phyloP scores from a whole-genome alignment of 169 alveolate genomes.

The Eimeria brunetti region DNA sequence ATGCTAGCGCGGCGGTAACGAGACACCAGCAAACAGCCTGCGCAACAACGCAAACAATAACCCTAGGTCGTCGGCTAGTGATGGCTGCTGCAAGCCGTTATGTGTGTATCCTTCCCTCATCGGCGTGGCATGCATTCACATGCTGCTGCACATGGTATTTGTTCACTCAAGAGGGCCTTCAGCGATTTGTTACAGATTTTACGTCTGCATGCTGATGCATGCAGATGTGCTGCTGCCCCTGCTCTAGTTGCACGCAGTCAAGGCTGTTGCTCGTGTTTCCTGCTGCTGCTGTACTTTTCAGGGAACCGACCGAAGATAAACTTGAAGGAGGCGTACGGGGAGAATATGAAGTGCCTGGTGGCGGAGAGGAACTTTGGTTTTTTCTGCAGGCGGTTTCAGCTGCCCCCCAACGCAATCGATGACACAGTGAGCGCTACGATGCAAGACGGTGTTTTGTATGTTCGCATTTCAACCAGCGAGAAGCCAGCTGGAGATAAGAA shows the following conservation, averaged over 20 bases:
- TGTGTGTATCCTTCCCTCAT: neutral
- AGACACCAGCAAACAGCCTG: no score
- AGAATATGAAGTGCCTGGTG: slow-evolving; percentile 23
- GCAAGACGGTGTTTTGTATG: slow-evolving; percentile 73
- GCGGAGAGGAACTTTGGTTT: slow-evolving; percentile 64
- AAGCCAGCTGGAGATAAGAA: slow-evolving; percentile 14
- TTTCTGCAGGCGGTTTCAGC: slow-evolving; percentile 73
- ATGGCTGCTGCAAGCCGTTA: no score
- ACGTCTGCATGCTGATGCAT: neutral
- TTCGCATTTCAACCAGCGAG: slow-evolving; percentile 48
- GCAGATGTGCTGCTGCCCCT: neutral
- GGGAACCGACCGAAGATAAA: slow-evolving; percentile 62
- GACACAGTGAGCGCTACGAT: slow-evolving; percentile 75
- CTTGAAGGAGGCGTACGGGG: slow-evolving; percentile 48
- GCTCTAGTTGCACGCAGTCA: neutral
- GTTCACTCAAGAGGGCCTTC: neutral
- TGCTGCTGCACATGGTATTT: neutral
- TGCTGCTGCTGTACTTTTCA: slow-evolving; percentile 3
- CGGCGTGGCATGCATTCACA: neutral
- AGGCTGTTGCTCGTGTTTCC: neutral
- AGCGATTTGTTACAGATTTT: neutral
- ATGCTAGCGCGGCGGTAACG: no score
- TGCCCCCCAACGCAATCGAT: slow-evolving; percentile 69
- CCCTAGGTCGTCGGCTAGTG: no score
- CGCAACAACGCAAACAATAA: no score